Evolutionary conservation across 179 eudicot genomes (phyloP).

Genomic region (Vitellaria paradoxa): DNA sequence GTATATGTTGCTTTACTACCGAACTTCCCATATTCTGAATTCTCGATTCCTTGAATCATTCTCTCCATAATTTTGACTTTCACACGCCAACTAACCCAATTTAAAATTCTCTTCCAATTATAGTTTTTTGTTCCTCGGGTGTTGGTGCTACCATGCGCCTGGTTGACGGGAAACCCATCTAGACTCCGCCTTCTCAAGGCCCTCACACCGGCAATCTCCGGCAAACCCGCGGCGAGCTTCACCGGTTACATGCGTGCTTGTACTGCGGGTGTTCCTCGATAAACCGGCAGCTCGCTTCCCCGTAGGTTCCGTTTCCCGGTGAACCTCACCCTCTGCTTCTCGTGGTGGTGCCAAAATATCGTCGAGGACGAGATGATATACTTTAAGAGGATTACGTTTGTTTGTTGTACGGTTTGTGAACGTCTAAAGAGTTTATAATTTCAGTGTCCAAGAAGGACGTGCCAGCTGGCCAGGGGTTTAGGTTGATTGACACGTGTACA

Average conservation of each 20-base stretch:
- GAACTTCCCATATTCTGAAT: not conserved
- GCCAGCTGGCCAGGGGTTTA: slow-evolving; percentile 12
- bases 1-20: not conserved
- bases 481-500: not conserved
- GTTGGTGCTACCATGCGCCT: slow-evolving; percentile 2
- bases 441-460: not conserved
- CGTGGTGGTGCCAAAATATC: not conserved
- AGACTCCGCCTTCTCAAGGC: slow-evolving; percentile 16
- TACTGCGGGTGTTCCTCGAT: slow-evolving; percentile 33
- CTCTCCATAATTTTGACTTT: slow-evolving; percentile 13
- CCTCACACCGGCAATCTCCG: slow-evolving; percentile 24
- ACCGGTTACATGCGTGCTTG: slow-evolving; percentile 32
- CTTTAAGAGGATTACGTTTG: not conserved
- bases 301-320: slow-evolving; percentile 15
- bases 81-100: slow-evolving; percentile 23
- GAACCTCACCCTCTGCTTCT: slow-evolving; percentile 4
- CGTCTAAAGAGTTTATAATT: not conserved
- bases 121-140: not conserved
- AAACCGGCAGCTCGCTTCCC: slow-evolving; percentile 17
- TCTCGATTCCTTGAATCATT: too few species aligned
- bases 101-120: slow-evolving; percentile 16
- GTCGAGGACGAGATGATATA: not conserved
- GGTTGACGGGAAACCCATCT: slow-evolving; percentile 17
- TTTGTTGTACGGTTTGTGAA: not conserved
- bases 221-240: slow-evolving; percentile 26